Conservation (phyloP, 345 rosid genomes). For the Lepidium didymum region DNA sequence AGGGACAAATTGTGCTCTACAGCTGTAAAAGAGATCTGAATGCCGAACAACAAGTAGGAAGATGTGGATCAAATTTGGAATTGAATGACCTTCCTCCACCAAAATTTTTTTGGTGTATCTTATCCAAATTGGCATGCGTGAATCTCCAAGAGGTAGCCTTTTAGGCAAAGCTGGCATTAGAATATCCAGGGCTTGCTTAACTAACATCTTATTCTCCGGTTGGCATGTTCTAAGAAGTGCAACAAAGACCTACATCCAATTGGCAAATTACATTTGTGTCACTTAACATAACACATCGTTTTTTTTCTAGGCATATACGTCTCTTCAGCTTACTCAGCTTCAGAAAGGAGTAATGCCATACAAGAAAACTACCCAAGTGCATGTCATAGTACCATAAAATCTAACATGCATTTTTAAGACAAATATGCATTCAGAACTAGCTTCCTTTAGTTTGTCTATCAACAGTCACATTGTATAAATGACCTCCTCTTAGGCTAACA, state of each 20-base stretch:
- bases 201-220: constrained; percentile 93
- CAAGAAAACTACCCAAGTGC: neutral
- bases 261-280: constrained; percentile 11
- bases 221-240: constrained; percentile 99
- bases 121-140: constrained; percentile 99
- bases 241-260: constrained; percentile 81
- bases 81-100: constrained; percentile 98
- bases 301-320: neutral
- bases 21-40: constrained; percentile 92
- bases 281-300: neutral
- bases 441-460: neutral
- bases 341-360: neutral
- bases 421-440: constrained; percentile 6
- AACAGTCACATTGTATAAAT: neutral
- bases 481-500: neutral
- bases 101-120: constrained; percentile 93
- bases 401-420: constrained; percentile 2
- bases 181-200: constrained; percentile 98
- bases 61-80: constrained; percentile 95
- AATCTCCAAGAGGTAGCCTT: constrained; percentile 92
- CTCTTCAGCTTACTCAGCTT: neutral
- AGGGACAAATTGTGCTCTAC: constrained; percentile 98
- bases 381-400: constrained; percentile 3
- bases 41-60: constrained; percentile 98
- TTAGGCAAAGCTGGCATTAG: constrained; percentile 96